These are phyloP conservation scores for Coniosporium apollinis DNA, from an alignment of 495 filamentous ascomycete genomes.

Conservation along the genomic window DNA sequence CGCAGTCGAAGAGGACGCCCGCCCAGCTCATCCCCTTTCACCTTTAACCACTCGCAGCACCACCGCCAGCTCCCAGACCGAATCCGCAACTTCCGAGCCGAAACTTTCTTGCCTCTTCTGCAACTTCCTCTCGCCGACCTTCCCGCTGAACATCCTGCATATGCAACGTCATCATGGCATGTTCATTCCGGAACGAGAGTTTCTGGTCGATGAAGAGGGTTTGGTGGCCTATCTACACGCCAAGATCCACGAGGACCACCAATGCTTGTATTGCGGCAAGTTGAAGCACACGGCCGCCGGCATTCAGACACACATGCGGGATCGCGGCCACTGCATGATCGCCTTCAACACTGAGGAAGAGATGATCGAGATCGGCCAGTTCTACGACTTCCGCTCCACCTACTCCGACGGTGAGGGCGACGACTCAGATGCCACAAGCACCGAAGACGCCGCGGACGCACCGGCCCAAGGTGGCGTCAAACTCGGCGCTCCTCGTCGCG, in stretches of 20 bases:
- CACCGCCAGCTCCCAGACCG: background rate
- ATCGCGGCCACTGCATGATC: conserved; percentile 92
- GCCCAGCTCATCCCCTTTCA: conserved; percentile 26
- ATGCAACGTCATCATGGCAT: conserved; percentile 90
- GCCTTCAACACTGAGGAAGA: conserved; percentile 80
- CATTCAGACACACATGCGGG: conserved; percentile 87
- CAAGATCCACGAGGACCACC: conserved; percentile 58
- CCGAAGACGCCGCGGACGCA: conserved; percentile 26
- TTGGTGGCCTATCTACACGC: conserved; percentile 58
- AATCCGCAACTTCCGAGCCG: conserved; percentile 22
- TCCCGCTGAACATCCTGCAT: conserved; percentile 59
- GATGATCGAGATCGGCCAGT: conserved; percentile 90
- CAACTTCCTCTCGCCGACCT: conserved; percentile 54
- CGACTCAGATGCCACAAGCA: conserved; percentile 29
- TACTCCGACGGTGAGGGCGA: conserved; percentile 66
- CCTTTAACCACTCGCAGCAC: conserved; percentile 4
- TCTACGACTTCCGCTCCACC: conserved; percentile 90
- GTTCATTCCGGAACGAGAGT: conserved; percentile 83
- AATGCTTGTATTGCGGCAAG: conserved; percentile 75
- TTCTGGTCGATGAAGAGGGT: conserved; percentile 64
- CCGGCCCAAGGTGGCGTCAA: conserved; percentile 41
- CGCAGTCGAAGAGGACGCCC: conserved; percentile 24
- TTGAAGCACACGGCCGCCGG: conserved; percentile 53
- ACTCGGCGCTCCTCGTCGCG: conserved; percentile 32
- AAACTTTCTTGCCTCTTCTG: conserved; percentile 71